These are phyloP conservation scores for Myxozyma melibiosi DNA, from an alignment of 805 yeast genomes.

Conservation along the genomic window DNA sequence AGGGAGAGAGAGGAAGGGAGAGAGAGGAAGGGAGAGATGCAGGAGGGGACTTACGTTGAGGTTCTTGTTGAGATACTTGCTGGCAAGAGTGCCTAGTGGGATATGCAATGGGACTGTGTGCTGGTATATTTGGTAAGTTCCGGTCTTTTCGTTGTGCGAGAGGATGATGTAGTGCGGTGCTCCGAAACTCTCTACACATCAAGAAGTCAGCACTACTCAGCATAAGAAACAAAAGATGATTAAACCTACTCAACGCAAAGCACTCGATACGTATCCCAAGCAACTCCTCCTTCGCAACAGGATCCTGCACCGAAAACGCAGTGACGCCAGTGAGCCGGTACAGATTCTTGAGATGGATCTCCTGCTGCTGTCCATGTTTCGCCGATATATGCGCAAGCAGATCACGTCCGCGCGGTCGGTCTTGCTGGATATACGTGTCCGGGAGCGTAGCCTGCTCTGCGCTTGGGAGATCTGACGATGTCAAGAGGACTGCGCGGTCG, in stretches of 20 bases:
- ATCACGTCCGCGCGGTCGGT: neutral
- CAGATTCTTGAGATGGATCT: constrained; percentile 16
- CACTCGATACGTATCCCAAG: constrained; percentile 33
- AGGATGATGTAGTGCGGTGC: constrained; percentile 29
- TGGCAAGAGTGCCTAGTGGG: constrained; percentile 13
- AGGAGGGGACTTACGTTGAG: constrained; percentile 6
- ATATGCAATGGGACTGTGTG: constrained; percentile 31
- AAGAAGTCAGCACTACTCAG: neutral
- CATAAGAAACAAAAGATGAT: neutral
- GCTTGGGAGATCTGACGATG: too few relatives aligned
- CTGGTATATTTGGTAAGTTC: constrained; percentile 12
- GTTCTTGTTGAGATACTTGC: constrained; percentile 18
- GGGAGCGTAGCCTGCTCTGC: too few relatives aligned
- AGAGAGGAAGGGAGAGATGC: too few relatives aligned
- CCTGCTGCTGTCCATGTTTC: constrained; percentile 15
- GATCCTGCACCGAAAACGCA: constrained; percentile 25
- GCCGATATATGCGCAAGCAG: constrained; percentile 16
- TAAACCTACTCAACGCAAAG: constrained; percentile 19
- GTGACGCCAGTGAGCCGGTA: constrained; percentile 31
- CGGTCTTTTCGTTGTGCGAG: neutral
- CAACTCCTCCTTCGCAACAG: constrained; percentile 13
- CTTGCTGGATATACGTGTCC: neutral
- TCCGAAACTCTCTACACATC: constrained; percentile 16
- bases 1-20: too few relatives aligned
- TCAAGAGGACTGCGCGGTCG: too few relatives aligned